A percentile compares a stretch with the other conserved stretches of the same genome.
Evolutionary conservation across 768 basidiomycete species (phyloP).

Genomic region (Tulasnella sp.): DNA sequence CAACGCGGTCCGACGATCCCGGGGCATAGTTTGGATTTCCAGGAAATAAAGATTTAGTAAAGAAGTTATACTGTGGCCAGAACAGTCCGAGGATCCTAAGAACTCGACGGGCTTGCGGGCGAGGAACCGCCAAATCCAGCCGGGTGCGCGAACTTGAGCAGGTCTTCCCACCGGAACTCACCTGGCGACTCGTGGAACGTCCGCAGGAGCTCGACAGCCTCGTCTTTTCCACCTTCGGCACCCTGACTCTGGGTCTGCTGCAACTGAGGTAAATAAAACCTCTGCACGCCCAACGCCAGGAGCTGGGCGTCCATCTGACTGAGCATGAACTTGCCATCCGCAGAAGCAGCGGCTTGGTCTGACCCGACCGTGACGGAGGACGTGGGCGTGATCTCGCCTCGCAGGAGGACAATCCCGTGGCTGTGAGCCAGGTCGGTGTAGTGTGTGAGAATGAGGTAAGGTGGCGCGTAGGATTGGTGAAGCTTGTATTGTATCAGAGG

Average conservation of each 20-base stretch:
- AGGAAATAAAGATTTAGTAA: neutral
- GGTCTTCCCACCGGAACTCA: slow-evolving; percentile 21
- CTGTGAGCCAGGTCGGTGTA: slow-evolving; percentile 83
- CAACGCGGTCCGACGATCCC: neutral
- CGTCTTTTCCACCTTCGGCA: slow-evolving; percentile 38
- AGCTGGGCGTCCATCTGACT: slow-evolving; percentile 80
- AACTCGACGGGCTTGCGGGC: neutral
- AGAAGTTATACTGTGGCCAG: neutral
- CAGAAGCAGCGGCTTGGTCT: slow-evolving; percentile 35
- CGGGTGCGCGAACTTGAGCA: slow-evolving; percentile 5
- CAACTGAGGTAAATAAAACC: slow-evolving; percentile 72
- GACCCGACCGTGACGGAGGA: slow-evolving; percentile 39
- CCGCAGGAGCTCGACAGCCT: slow-evolving; percentile 16
- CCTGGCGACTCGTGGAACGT: slow-evolving; percentile 20
- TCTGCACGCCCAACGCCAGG: slow-evolving; percentile 74
- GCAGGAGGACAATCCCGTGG: slow-evolving; percentile 78
- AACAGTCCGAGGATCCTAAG: neutral
- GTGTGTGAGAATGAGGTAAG: slow-evolving; percentile 83
- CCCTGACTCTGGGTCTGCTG: slow-evolving; percentile 33
- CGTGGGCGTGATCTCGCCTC: slow-evolving; percentile 85
- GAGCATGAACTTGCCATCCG: slow-evolving; percentile 55
- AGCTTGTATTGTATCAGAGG: slow-evolving; percentile 91
- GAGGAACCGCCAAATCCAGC: neutral
- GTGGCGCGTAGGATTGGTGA: slow-evolving; percentile 78
- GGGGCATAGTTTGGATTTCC: neutral